Percentiles rank a stretch among this genome's conserved stretches.
Conservation (phyloP, 306 rosid genomes). For the Acacia melanoxylon region DNA sequence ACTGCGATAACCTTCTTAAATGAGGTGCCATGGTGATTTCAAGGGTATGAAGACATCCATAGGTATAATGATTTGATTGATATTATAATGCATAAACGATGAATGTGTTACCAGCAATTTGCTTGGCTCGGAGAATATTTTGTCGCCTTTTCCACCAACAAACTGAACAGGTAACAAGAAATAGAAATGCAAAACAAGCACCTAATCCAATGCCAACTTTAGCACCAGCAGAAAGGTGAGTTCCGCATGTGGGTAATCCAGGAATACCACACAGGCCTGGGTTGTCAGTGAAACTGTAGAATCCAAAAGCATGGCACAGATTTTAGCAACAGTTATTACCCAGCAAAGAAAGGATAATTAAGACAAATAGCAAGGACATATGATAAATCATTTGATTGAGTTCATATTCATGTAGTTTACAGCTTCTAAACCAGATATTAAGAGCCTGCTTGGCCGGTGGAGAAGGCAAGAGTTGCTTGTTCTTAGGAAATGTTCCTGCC, state of each 20-base stretch:
- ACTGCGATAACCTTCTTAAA: background rate
- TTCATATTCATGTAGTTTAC: background rate
- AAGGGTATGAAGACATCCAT: background rate
- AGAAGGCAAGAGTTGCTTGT: background rate
- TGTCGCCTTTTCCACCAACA: conserved; percentile 93
- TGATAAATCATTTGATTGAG: conserved; percentile 11
- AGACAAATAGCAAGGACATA: conserved; percentile 18
- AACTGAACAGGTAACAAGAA: conserved; percentile 57
- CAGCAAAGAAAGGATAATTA: background rate
- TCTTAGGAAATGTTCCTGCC: background rate
- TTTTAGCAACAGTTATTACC: conserved; percentile 13
- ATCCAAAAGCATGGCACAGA: conserved; percentile 28
- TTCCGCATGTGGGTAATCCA: conserved; percentile 77
- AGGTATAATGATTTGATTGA: background rate
- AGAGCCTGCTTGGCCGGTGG: background rate
- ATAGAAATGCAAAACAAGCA: conserved; percentile 43
- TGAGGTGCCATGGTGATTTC: background rate
- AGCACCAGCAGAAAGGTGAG: conserved; percentile 69
- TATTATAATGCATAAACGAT: background rate
- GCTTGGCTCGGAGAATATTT: conserved; percentile 75
- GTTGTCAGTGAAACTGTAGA: conserved; percentile 92
- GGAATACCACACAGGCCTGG: conserved; percentile 90
- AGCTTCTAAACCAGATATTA: conserved; percentile 1
- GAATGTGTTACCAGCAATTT: conserved; percentile 69
- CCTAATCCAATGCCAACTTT: conserved; percentile 82